A percentile compares a stretch with the other conserved stretches of the same genome.
phyloP scores from a whole-genome alignment of 495 filamentous ascomycete species.

The Aspergillus sclerotiicarbonarius region DNA sequence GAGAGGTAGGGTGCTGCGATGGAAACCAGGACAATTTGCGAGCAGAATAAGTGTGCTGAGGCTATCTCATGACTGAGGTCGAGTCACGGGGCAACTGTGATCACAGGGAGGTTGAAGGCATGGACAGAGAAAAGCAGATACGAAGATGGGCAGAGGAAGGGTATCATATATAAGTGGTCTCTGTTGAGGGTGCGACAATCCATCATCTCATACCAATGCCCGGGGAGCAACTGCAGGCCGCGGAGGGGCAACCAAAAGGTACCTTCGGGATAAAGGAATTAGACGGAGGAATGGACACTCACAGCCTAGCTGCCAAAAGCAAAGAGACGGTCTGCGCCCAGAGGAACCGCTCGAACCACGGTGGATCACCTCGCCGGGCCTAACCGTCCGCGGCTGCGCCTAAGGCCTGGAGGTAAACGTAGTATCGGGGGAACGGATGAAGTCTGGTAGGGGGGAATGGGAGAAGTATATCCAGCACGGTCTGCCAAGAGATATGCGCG shows the following conservation, averaged over 20 bases:
- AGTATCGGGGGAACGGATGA: slow-evolving; percentile 42
- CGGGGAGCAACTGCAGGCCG: slow-evolving; percentile 12
- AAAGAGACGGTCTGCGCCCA: slow-evolving; percentile 4
- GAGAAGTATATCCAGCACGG: slow-evolving; percentile 21
- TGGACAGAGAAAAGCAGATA: background rate
- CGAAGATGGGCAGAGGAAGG: slow-evolving; percentile 1
- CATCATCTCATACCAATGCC: slow-evolving; percentile 1
- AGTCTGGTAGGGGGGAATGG: slow-evolving; percentile 15
- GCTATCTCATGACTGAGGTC: slow-evolving; percentile 27
- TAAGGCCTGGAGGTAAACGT: slow-evolving; percentile 11
- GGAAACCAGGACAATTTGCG: slow-evolving; percentile 93
- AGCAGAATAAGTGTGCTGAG: slow-evolving; percentile 75
- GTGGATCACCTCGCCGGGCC: slow-evolving; percentile 17
- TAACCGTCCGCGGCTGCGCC: slow-evolving; percentile 17
- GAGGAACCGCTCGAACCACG: slow-evolving; percentile 6
- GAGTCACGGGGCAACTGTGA: slow-evolving; percentile 14
- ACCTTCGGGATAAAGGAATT: slow-evolving; percentile 18
- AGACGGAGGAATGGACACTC: slow-evolving; percentile 27
- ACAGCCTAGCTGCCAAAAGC: slow-evolving; percentile 10
- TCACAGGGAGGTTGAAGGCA: slow-evolving; percentile 3
- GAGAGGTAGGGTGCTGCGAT: slow-evolving; percentile 79
- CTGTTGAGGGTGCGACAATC: background rate
- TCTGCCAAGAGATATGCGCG: slow-evolving; percentile 16
- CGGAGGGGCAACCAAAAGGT: slow-evolving; percentile 12
- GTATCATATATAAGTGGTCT: background rate